A percentile compares a stretch with the other conserved stretches of the same genome.
These are phyloP conservation scores for Discostella stelligeroides DNA, from an alignment of 108 stramenopile genomes.

Conservation along the genomic window DNA sequence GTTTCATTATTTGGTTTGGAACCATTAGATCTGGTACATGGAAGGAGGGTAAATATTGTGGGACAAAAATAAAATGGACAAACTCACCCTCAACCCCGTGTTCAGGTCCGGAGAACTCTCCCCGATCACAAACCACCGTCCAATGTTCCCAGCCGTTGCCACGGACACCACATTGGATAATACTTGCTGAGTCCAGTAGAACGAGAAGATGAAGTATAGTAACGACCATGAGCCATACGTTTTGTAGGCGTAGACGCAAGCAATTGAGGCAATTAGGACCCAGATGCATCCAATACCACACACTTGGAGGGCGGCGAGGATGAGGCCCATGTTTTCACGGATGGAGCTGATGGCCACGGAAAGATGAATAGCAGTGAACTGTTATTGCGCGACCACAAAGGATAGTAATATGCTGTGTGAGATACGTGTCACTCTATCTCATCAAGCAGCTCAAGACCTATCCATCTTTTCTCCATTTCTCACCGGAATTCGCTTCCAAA, in stretches of 20 bases:
- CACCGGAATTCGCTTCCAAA: neutral
- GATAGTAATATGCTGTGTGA: neutral
- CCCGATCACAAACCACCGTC: conserved; percentile 51
- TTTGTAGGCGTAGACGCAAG: neutral
- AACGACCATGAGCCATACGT: neutral
- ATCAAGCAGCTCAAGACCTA: no score
- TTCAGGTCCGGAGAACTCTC: neutral
- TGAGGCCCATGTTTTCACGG: conserved; percentile 50
- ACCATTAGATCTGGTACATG: no score
- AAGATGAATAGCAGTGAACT: neutral
- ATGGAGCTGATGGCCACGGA: conserved; percentile 55
- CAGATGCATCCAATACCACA: conserved; percentile 52
- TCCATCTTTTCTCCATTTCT: no score
- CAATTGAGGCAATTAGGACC: conserved; percentile 37
- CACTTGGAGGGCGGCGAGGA: conserved; percentile 46
- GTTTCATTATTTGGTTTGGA: neutral
- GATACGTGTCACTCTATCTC: neutral
- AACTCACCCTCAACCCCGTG: neutral
- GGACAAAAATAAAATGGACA: neutral
- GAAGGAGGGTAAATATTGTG: no score
- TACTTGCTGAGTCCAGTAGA: conserved; percentile 75
- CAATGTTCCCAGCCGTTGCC: conserved; percentile 65
- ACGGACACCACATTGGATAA: conserved; percentile 67
- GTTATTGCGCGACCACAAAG: neutral
- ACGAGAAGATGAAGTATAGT: conserved; percentile 30